These are phyloP conservation scores for Petrea volubilis DNA, from an alignment of 257 asterid species.

Conservation along the genomic window DNA sequence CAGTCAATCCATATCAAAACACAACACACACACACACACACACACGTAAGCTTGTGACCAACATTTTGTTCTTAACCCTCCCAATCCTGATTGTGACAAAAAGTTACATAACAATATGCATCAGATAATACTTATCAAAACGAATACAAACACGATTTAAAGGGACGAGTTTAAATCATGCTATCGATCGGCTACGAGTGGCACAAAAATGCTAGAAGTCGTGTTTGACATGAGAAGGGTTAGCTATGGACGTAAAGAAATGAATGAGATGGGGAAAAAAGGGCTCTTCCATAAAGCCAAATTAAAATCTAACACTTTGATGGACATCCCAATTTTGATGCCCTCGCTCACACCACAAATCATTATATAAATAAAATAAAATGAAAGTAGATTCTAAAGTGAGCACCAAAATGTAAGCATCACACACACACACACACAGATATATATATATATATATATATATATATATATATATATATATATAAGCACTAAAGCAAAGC, in stretches of 20 bases:
- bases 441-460: too few relatives aligned
- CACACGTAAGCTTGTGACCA: background rate
- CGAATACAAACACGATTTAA: background rate
- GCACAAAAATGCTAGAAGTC: slow-evolving; percentile 3
- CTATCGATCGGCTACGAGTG: background rate
- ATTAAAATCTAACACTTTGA: slow-evolving; percentile 2
- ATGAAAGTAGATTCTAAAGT: slow-evolving; percentile 57
- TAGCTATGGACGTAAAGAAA: slow-evolving; percentile 15
- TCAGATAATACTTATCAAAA: background rate
- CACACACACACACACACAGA: too few relatives aligned
- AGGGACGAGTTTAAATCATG: background rate
- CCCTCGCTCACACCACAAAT: slow-evolving; percentile 33
- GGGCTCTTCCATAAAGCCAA: slow-evolving; percentile 14
- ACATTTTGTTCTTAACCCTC: background rate
- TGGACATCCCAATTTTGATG: slow-evolving; percentile 21
- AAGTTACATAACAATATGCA: background rate
- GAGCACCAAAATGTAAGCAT: slow-evolving; percentile 32
- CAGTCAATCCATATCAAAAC: background rate
- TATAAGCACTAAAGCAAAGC: slow-evolving; percentile 29
- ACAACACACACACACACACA: background rate
- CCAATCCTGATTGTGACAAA: background rate
- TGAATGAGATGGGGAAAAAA: slow-evolving; percentile 12
- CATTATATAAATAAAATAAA: background rate
- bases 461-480: too few relatives aligned
- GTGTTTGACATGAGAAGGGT: slow-evolving; percentile 5